Evolutionary conservation across 192 early-diverging fungal species (phyloP).

Genomic region (Oehlia diaphana): DNA sequence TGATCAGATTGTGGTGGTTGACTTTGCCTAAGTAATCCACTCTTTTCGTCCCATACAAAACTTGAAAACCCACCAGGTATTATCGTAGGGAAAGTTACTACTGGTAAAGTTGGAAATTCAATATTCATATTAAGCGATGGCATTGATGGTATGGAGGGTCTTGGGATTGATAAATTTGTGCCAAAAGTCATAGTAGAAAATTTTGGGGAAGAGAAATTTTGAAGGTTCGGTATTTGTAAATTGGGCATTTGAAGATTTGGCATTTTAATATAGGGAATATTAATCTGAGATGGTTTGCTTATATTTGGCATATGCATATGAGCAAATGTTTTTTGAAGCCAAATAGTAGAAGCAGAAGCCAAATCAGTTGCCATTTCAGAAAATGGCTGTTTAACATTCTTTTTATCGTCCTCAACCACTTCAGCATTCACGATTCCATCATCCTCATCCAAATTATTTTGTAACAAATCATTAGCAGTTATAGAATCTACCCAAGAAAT

Average conservation of each 20-base stretch:
- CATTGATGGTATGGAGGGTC: slow-evolving; percentile 28
- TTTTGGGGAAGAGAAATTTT: slow-evolving; percentile 24
- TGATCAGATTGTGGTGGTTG: not conserved
- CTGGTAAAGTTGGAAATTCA: slow-evolving; percentile 26
- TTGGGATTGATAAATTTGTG: slow-evolving; percentile 22
- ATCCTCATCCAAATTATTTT: slow-evolving; percentile 16
- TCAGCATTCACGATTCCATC: slow-evolving; percentile 29
- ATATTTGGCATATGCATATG: slow-evolving; percentile 41
- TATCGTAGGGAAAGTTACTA: slow-evolving; percentile 22
- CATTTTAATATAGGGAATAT: slow-evolving; percentile 32
- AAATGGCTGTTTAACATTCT: slow-evolving; percentile 28
- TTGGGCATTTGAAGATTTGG: slow-evolving; percentile 28
- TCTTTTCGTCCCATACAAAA: slow-evolving; percentile 21
- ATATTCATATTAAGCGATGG: slow-evolving; percentile 26
- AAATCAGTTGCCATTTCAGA: slow-evolving; percentile 37
- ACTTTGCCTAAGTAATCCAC: not conserved
- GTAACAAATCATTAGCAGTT: not conserved
- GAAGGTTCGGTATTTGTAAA: slow-evolving; percentile 20
- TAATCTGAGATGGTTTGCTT: slow-evolving; percentile 24
- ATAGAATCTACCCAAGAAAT: slow-evolving; percentile 27
- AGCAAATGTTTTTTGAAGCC: slow-evolving; percentile 45
- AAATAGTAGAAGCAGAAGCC: slow-evolving; percentile 34
- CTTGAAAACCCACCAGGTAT: not conserved
- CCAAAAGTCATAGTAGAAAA: slow-evolving; percentile 29
- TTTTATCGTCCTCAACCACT: slow-evolving; percentile 13